Conservation (phyloP, 2,329 filamentous ascomycete genomes). For the Epichloe scottii region DNA sequence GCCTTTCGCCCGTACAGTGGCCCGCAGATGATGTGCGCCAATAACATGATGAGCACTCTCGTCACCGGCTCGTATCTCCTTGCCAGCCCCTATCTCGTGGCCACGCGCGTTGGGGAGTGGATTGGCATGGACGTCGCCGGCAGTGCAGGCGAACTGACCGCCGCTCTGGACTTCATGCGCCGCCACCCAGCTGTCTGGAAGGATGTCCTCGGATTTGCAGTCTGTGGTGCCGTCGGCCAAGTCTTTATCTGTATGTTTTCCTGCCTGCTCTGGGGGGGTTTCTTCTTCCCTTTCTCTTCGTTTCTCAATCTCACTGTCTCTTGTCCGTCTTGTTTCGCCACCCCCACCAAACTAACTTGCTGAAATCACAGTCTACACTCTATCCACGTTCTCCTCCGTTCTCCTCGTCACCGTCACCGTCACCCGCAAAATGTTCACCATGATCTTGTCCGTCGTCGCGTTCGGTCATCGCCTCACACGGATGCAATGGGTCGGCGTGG, state of each 20-base stretch:
- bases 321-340: background rate
- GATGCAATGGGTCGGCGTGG: slow-evolving; percentile 94
- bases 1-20: slow-evolving; percentile 72
- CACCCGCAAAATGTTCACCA: slow-evolving; percentile 97
- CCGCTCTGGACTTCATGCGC: slow-evolving; percentile 70
- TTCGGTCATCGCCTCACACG: slow-evolving; percentile 77
- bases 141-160: slow-evolving; percentile 61
- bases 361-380: slow-evolving; percentile 57
- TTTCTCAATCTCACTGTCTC: background rate
- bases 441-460: slow-evolving; percentile 90
- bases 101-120: slow-evolving; percentile 50
- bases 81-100: slow-evolving; percentile 66
- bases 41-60: slow-evolving; percentile 75
- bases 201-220: slow-evolving; percentile 81
- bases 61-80: slow-evolving; percentile 69
- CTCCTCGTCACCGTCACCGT: slow-evolving; percentile 93
- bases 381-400: slow-evolving; percentile 83
- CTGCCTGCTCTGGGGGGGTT: background rate
- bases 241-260: slow-evolving; percentile 70
- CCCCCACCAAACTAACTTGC: slow-evolving; percentile 10
- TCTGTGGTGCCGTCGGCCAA: slow-evolving; percentile 85
- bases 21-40: slow-evolving; percentile 98
- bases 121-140: slow-evolving; percentile 53
- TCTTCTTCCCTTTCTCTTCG: background rate
- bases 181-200: slow-evolving; percentile 71